A percentile compares a stretch with the other conserved stretches of the same genome.
Evolutionary conservation across 352 stramenopile species (phyloP).

Genomic region (Phytopythium helicoides): DNA sequence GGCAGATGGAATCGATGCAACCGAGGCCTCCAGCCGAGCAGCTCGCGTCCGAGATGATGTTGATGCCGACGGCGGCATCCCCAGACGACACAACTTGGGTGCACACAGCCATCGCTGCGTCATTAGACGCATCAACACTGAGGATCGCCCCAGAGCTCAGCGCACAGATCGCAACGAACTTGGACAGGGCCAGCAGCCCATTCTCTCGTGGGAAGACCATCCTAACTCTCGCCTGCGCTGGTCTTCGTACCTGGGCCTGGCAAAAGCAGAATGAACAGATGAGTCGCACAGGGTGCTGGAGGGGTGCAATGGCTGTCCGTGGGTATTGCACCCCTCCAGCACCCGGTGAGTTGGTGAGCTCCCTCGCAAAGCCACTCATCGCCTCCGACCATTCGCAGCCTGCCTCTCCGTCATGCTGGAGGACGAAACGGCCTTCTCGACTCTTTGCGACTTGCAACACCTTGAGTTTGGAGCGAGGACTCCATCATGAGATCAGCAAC

Average conservation of each 20-base stretch:
- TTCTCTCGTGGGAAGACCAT: conserved; percentile 7
- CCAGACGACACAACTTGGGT: conserved; percentile 14
- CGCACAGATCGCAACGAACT: conserved; percentile 5
- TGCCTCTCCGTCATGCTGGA: no score
- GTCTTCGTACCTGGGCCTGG: neutral
- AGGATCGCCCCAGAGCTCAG: conserved; percentile 1
- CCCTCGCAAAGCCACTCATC: no score
- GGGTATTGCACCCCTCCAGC: no score
- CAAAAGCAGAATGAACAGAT: conserved; percentile 13
- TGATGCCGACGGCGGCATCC: conserved; percentile 32
- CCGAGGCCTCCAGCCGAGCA: conserved; percentile 31
- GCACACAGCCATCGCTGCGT: conserved; percentile 5
- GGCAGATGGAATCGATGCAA: conserved; percentile 39
- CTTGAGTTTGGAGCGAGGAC: no score
- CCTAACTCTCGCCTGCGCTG: neutral
- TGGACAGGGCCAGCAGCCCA: conserved; percentile 4
- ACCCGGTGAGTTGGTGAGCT: no score
- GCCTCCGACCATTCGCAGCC: no score
- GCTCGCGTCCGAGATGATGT: conserved; percentile 27
- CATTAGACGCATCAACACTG: neutral
- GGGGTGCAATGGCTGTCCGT: no score
- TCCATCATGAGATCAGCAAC: no score
- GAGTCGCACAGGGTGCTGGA: no score
- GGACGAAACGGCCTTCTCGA: no score
- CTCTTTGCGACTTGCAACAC: no score